Evolutionary conservation across 768 basidiomycete species (phyloP), one percentile per base, ranked within the genome.

Genomic region (Leucosporidium scottii): DNA sequence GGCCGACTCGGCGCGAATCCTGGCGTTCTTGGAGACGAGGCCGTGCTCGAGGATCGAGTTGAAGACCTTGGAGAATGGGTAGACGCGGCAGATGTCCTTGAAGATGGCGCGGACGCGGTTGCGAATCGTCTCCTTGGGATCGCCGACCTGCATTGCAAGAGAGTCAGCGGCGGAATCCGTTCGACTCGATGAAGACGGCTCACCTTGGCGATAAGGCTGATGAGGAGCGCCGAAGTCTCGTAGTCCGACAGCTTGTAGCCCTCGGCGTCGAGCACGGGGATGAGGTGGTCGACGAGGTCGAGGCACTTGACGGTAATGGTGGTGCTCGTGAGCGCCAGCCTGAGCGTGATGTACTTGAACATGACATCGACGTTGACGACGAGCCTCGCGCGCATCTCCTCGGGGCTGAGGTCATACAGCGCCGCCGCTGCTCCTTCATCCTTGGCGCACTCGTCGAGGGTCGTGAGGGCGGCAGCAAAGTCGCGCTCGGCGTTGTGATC

Each of bases 401-500:
- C 83, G 18, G 79, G 74, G 10, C 79, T 62, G 25, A 81, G 65
- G 2, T 81, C 84, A 62, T 79, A 82, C 61, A 80, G 81, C 53
- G 88, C 84, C 23, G 85, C 83, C 80, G 80, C 59, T 84, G 77
- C 78, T 86, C 93, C 30, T 25, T 15, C 23, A 63, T 74, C 58
- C 34, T n/a, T 51, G 4, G 68, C 63, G 75, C 91, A 87, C 2
- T 93, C 90, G 62, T 85, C 83, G 27, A 98, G 82, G 59, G 80
- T 82, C 9, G 83, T 81, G 61, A 98, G 78, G 9, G 89, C 94
- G n/a, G 82, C 81, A 62, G 94, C 83, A 74, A 89, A 87, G 77
- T 98, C 96, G 74, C 91, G 93, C 71, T 97, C 87, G 9, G 93
- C 91, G 72, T 88, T 90, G 77, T 97, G 96, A 74, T 96, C 96